Percentiles rank a stretch among this genome's conserved stretches.
Conservation (phyloP, 805 yeast genomes). For the Scheffersomyces stipitis region DNA sequence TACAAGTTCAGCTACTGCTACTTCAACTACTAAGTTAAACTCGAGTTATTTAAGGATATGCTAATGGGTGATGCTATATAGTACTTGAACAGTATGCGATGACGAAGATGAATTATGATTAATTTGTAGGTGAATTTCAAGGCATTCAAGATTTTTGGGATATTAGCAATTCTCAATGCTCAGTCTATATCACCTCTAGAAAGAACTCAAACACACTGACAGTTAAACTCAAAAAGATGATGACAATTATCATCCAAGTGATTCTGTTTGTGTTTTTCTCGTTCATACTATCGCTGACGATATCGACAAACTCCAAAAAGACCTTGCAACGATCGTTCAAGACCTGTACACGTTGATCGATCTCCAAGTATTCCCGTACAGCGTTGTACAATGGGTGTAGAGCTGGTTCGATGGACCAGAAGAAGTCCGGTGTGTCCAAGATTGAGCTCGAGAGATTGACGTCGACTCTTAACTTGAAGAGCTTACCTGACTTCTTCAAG, state of each 20-base stretch:
- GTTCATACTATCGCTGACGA: slow-evolving; percentile 90
- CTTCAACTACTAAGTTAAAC: too few species aligned
- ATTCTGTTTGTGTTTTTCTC: slow-evolving; percentile 90
- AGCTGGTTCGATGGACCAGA: slow-evolving; percentile 95
- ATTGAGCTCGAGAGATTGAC: slow-evolving; percentile 89
- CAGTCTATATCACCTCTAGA: slow-evolving; percentile 44
- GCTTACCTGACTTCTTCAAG: slow-evolving; percentile 82
- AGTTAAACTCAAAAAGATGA: slow-evolving; percentile 72
- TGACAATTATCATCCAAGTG: slow-evolving; percentile 83
- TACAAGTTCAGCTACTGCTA: too few species aligned
- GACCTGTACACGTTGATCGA: slow-evolving; percentile 92
- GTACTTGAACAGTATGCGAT: too few species aligned
- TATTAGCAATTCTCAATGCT: too few species aligned
- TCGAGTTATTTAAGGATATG: too few species aligned
- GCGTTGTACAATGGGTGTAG: slow-evolving; percentile 90
- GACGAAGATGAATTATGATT: too few species aligned
- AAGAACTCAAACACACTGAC: slow-evolving; percentile 73
- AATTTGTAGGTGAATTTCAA: too few species aligned
- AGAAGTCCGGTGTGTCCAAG: slow-evolving; percentile 92
- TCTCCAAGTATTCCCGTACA: slow-evolving; percentile 87
- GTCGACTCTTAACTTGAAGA: slow-evolving; percentile 88
- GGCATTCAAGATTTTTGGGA: too few species aligned
- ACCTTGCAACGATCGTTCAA: slow-evolving; percentile 92
- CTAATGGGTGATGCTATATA: too few species aligned
- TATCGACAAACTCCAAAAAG: slow-evolving; percentile 88